Percentiles rank a stretch among this genome's conserved stretches.
Evolutionary conservation across 805 yeast species (phyloP).

Genomic region (Candida takata): DNA sequence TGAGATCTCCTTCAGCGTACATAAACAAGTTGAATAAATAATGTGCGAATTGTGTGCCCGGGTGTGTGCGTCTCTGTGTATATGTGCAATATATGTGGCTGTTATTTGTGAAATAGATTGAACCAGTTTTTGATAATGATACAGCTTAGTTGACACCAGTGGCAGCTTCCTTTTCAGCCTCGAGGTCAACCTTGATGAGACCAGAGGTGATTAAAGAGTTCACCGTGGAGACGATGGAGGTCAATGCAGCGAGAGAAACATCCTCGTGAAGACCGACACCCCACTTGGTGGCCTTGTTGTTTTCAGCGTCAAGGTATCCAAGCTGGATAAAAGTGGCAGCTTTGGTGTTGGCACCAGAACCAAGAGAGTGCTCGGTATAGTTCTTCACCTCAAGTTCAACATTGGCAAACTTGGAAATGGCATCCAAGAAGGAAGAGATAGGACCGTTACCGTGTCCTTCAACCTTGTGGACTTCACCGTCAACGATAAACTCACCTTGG

Average conservation of each 20-base stretch:
- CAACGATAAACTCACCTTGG: slow-evolving; percentile 33
- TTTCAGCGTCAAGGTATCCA: slow-evolving; percentile 38
- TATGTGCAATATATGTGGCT: not conserved
- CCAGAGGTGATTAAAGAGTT: slow-evolving; percentile 32
- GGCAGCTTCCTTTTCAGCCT: slow-evolving; percentile 1
- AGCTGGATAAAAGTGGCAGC: slow-evolving; percentile 71
- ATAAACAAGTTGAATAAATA: no score
- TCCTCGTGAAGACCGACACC: slow-evolving; percentile 93
- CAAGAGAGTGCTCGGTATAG: slow-evolving; percentile 68
- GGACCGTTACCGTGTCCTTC: slow-evolving; percentile 73
- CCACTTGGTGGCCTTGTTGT: slow-evolving; percentile 49
- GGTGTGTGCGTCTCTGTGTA: not conserved
- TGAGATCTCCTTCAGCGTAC: no score
- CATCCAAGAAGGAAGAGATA: slow-evolving; percentile 65
- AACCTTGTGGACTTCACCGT: slow-evolving; percentile 26
- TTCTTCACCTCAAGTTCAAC: slow-evolving; percentile 53
- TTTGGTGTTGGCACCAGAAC: slow-evolving; percentile 61
- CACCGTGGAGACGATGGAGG: slow-evolving; percentile 58
- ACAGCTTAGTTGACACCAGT: not conserved
- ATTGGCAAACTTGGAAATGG: slow-evolving; percentile 46
- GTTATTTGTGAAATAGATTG: no score
- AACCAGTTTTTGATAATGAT: no score
- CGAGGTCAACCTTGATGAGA: slow-evolving; percentile 11
- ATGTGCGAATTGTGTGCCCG: no score
- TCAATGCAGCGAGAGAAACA: slow-evolving; percentile 78